Evolutionary conservation across 495 filamentous ascomycete species (phyloP).

Genomic region (Astrothelium macrocarpum): DNA sequence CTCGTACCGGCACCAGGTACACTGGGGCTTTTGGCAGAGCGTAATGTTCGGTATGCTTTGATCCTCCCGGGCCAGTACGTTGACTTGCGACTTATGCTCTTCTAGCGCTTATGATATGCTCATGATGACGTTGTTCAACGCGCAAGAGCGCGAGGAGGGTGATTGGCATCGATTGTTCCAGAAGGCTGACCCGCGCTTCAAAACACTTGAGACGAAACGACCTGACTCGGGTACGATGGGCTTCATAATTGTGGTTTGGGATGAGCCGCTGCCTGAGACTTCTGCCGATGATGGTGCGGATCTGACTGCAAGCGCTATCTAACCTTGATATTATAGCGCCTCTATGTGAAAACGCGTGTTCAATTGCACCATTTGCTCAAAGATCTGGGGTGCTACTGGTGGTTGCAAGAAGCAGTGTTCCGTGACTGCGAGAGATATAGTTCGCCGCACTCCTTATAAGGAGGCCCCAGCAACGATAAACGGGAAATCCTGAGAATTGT

Average conservation of each 20-base stretch:
- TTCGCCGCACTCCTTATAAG: no score
- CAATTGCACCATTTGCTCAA: not conserved
- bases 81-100: not conserved
- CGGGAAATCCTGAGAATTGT: no score
- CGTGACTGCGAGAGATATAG: no score
- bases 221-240: not conserved
- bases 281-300: no score
- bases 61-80: not conserved
- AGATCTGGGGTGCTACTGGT: not conserved
- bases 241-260: not conserved
- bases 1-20: slow-evolving; percentile 7
- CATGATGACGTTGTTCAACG: slow-evolving; percentile 10
- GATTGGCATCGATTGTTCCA: slow-evolving; percentile 15
- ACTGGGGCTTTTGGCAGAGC: not conserved
- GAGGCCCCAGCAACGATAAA: no score
- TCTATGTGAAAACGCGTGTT: not conserved
- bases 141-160: slow-evolving; percentile 8
- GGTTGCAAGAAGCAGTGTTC: no score
- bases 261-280: not conserved
- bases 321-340: no score
- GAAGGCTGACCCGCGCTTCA: not conserved
- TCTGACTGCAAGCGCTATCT: no score
- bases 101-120: slow-evolving; percentile 1
- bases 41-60: not conserved
- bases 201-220: not conserved